Conservation (phyloP, 805 yeast genomes). For the Lipomyces lipofer region DNA sequence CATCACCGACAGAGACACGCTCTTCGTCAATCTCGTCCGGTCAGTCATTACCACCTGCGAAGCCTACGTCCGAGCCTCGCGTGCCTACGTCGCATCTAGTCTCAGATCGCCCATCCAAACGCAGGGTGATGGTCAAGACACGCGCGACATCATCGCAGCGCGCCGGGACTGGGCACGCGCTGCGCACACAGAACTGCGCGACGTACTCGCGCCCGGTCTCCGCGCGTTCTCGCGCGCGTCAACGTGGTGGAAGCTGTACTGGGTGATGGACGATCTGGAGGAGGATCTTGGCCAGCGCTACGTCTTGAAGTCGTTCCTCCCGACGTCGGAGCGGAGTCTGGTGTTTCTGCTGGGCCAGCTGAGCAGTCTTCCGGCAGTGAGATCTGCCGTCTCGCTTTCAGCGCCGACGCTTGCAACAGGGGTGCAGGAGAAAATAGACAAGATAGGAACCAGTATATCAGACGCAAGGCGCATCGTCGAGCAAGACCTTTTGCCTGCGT, state of each 20-base stretch:
- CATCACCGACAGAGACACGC: constrained; percentile 13
- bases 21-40: constrained; percentile 13
- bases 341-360: constrained; percentile 40
- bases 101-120: neutral
- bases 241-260: constrained; percentile 44
- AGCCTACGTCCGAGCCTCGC: constrained; percentile 31
- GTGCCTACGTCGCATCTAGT: constrained; percentile 9
- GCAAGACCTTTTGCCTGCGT: constrained; percentile 16
- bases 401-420: neutral
- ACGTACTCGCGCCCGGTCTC: constrained; percentile 35
- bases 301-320: constrained; percentile 34
- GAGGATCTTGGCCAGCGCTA: constrained; percentile 27
- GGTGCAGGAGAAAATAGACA: neutral
- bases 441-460: constrained; percentile 10
- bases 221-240: constrained; percentile 22
- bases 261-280: constrained; percentile 42
- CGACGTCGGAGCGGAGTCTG: constrained; percentile 35
- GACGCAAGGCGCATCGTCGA: constrained; percentile 5
- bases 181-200: constrained; percentile 45
- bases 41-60: constrained; percentile 38
- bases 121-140: constrained; percentile 18
- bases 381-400: constrained; percentile 1
- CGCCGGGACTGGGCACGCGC: constrained; percentile 39
- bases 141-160: constrained; percentile 23
- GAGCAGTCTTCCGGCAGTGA: constrained; percentile 24